phyloP scores from a whole-genome alignment of 2,329 filamentous ascomycete genomes.

The Amauroascus verrucosus region DNA sequence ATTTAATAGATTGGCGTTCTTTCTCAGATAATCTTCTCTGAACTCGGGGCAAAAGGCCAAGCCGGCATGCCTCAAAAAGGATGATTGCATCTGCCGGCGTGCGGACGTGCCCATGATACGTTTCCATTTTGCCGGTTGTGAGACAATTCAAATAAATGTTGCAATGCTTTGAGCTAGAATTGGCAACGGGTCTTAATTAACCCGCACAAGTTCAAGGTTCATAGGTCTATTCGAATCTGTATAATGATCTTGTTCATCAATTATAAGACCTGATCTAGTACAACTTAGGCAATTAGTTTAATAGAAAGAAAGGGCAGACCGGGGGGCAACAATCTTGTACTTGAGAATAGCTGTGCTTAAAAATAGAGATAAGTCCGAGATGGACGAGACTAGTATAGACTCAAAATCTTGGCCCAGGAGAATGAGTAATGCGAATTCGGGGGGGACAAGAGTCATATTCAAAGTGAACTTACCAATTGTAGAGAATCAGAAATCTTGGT shows the following conservation, averaged over 20 bases:
- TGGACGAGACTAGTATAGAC: too few species aligned
- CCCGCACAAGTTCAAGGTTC: background rate
- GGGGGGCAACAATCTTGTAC: too few species aligned
- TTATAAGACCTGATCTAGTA: background rate
- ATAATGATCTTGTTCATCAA: background rate
- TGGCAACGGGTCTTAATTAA: background rate
- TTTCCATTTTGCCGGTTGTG: slow-evolving; percentile 62
- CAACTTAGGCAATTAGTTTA: too few species aligned
- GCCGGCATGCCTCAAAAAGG: slow-evolving; percentile 90
- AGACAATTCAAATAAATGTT: background rate
- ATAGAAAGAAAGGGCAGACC: background rate
- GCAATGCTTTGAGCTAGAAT: background rate
- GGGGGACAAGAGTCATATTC: too few species aligned
- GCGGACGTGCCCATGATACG: slow-evolving; percentile 87
- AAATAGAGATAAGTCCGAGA: too few species aligned
- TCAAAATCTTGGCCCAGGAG: too few species aligned
- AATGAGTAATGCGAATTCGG: too few species aligned
- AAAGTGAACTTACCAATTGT: too few species aligned
- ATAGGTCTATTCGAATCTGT: background rate
- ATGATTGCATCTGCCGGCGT: slow-evolving; percentile 96
- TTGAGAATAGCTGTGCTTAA: too few species aligned
- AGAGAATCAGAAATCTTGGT: too few species aligned
- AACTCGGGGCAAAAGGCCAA: slow-evolving; percentile 80
- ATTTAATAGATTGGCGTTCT: slow-evolving; percentile 89
- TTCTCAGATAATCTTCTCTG: slow-evolving; percentile 92